Percentiles rank a stretch among this genome's conserved stretches.
Evolutionary conservation across 1,284 basidiomycete species (phyloP).

Genomic region (Chiua sp.): DNA sequence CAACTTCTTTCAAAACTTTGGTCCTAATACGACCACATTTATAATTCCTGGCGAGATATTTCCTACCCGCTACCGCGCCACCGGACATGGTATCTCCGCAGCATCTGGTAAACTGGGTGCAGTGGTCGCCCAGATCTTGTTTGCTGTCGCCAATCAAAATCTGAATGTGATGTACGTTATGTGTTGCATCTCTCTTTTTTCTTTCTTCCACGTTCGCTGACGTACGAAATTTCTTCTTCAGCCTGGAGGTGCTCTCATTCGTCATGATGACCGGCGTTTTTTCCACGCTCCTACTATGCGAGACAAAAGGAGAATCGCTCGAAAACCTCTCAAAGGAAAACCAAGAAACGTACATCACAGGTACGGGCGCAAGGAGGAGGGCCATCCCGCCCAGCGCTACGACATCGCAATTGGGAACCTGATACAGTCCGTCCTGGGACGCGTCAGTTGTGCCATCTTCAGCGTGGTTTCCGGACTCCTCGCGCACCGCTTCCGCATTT

Average conservation of each 20-base stretch:
- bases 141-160: neutral
- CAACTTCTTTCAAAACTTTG: slow-evolving; percentile 60
- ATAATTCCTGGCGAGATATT: slow-evolving; percentile 73
- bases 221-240: neutral
- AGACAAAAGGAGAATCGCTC: slow-evolving; percentile 8
- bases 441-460: neutral
- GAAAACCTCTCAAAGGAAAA: slow-evolving; percentile 12
- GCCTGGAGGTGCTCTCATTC: slow-evolving; percentile 9
- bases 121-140: slow-evolving; percentile 55
- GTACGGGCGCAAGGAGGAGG: neutral
- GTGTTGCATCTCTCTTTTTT: too few species aligned
- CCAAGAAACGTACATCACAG: neutral
- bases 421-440: too few species aligned
- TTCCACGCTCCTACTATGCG: slow-evolving; percentile 11
- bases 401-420: too few species aligned
- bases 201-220: neutral
- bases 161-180: slow-evolving; percentile 6
- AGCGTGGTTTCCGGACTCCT: too few species aligned
- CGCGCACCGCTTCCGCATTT: too few species aligned
- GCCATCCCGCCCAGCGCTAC: too few species aligned
- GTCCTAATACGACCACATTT: slow-evolving; percentile 76
- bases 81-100: slow-evolving; percentile 71
- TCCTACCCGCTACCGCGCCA: slow-evolving; percentile 74
- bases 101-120: slow-evolving; percentile 73
- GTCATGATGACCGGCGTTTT: slow-evolving; percentile 13